Conservation (phyloP, 768 basidiomycete species). For the Russula olivacea region DNA sequence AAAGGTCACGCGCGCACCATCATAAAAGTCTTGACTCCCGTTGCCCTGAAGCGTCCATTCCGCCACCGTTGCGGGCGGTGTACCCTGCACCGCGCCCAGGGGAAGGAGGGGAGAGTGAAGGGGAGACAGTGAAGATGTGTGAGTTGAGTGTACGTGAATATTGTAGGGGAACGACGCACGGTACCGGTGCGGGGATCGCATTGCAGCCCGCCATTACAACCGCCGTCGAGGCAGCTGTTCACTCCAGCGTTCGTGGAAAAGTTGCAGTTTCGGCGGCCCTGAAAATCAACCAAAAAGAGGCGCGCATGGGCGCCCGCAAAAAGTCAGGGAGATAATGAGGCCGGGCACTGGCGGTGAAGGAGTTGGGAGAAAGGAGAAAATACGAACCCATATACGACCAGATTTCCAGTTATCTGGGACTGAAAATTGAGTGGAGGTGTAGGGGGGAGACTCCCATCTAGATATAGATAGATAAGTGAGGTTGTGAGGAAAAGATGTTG, state of each 20-base stretch:
- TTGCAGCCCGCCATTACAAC: conserved; percentile 29
- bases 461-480: not conserved
- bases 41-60: conserved; percentile 54
- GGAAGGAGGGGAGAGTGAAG: not conserved
- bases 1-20: conserved; percentile 36
- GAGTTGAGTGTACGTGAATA: not conserved
- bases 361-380: not conserved
- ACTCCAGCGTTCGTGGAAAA: conserved; percentile 25
- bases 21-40: conserved; percentile 50
- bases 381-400: conserved; percentile 28
- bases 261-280: conserved; percentile 28
- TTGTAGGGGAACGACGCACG: conserved; percentile 14
- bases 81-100: conserved; percentile 36
- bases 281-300: not conserved
- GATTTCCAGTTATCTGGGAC: conserved; percentile 29
- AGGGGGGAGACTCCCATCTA: conserved; percentile 26
- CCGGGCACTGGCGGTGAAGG: not conserved
- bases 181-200: conserved; percentile 27
- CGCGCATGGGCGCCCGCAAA: not conserved
- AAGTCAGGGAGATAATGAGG: not conserved
- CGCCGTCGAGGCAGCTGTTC: conserved; percentile 27
- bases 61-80: conserved; percentile 65
- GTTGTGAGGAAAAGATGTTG: not conserved
- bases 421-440: conserved; percentile 19
- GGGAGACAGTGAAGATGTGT: not conserved